Evolutionary conservation across 768 basidiomycete species (phyloP), one percentile per base, ranked within the genome.

Genomic region (Austroboletus festivus): DNA sequence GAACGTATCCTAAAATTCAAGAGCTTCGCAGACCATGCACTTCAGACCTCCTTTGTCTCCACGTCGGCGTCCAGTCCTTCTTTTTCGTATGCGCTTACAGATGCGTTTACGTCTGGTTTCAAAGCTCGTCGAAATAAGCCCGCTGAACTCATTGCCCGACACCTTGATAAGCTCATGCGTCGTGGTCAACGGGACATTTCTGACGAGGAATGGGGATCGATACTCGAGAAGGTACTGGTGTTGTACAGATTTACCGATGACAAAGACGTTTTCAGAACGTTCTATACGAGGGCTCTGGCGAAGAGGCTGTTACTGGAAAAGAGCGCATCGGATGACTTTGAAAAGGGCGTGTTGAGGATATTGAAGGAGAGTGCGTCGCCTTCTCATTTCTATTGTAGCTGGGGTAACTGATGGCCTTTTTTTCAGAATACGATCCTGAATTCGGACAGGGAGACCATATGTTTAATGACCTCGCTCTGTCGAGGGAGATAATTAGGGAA

Each of bases 371-470:
- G 82, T 82, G 56, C 60, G 90, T 82, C 38, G 5, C 21, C 3
- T 16, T 15, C 10, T 18, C 34, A 21, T 19, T 5, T 28, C 9
- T 12, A 10, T 38, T n/a, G 18, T 6, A n/a, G n/a, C n/a, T 48
- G 18, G 16, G 11, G 43, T 20, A 23, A 37, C 15, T 38, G 73
- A 67, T 38, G 33, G 43, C 38, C 20, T 41, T 21, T 46, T 42
- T 40, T 46, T 39, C 59, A 95, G 95, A 86, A 44, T 95, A 94
- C 59, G 96, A 98, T 63, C 88, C 93, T 11, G 93, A 95, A 51
- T 98, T 98, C 60, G 89, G 86, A 8, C 88, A 87, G 71, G 92
- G 93, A 42, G 90, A 93, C 58, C 83, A 91, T 34, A 95, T 98
- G 95, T 95, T 97, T 73, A 93, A 84, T 51, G 93, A 95, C 60